Base-by-base conservation (phyloP, 805 yeast species). In the Metschnikowia gruessii region DNA sequence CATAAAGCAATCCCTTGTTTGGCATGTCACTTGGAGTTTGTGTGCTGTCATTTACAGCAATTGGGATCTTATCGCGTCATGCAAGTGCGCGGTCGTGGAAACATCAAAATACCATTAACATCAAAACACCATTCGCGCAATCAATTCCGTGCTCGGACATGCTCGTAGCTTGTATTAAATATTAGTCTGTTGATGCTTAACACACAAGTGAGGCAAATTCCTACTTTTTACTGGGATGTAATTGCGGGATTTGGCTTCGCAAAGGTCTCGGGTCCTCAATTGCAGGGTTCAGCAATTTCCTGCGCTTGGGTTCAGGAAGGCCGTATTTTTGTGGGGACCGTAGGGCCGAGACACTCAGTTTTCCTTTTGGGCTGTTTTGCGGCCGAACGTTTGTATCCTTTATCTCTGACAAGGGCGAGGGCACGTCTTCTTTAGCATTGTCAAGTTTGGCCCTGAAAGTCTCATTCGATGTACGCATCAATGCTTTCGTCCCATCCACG, bases 191-290 rank as follows among this genome's bases (percentile, higher is more conserved):
- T 26, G 28, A 26, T 10, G 12, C 12, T 21, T 6, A 26, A 26
- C 11, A 26, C 9, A 26, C 5, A 7, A 26, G 12, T 26, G 11
- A 26, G 28, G 9, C 12, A 26, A 3, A 15, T 31, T n/a, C 13
- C 22, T 43, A 38, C 2, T 44, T 46, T 22, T 19, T 39, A 4
- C 37, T 16, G n/a, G 37, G 50, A 21, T 36, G 39, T 12, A 52
- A 37, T 22, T 50, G 55, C 4, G 56, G 56, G 17, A 52, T 52
- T 34, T 42, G 46, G 36, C 56, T 52, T 17, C 45, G 37, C 18
- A 40, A 37, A 32, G 33, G 35, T 7, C 34, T 44, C 17, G n/a
- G 42, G 28, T 45, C 43, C 7, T 34, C 24, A 18, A 38, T 43
- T n/a, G 22, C 16, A 2, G 55, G 54, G 18, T 49, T 40, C 47